A percentile compares a stretch with the other conserved stretches of the same genome.
Conservation (phyloP, 1,139 yeast genomes). For the Lodderomyces beijingensis region DNA sequence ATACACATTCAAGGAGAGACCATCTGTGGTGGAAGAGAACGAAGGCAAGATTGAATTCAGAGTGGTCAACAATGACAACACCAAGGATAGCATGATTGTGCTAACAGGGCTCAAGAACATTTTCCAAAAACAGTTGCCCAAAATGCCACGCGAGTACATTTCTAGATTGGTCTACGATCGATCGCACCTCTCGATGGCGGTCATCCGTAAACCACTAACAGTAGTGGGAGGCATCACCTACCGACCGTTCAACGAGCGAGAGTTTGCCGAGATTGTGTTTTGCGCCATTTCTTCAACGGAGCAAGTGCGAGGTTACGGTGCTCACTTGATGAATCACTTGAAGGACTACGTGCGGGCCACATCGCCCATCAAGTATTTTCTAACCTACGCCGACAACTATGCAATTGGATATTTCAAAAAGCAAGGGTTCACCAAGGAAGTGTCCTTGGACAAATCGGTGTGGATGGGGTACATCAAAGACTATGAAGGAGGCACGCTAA, state of each 20-base stretch:
- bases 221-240: slow-evolving; percentile 98
- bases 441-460: slow-evolving; percentile 72
- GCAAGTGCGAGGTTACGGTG: slow-evolving; percentile 98
- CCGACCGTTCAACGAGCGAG: slow-evolving; percentile 84
- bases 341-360: slow-evolving; percentile 93
- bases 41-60: slow-evolving; percentile 91
- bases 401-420: slow-evolving; percentile 98
- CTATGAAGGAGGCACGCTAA: slow-evolving; percentile 96
- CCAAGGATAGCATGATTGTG: slow-evolving; percentile 82
- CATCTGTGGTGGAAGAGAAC: slow-evolving; percentile 88
- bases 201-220: slow-evolving; percentile 84
- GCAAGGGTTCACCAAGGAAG: slow-evolving; percentile 96
- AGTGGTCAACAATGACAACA: slow-evolving; percentile 92
- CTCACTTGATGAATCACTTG: slow-evolving; percentile 95
- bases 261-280: slow-evolving; percentile 96
- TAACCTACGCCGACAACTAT: slow-evolving; percentile 96
- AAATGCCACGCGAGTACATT: slow-evolving; percentile 97
- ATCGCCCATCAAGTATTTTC: slow-evolving; percentile 77
- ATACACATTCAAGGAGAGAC: slow-evolving; percentile 84
- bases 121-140: slow-evolving; percentile 94
- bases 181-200: slow-evolving; percentile 93
- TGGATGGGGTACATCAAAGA: slow-evolving; percentile 99
- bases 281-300: slow-evolving; percentile 97
- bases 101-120: slow-evolving; percentile 92
- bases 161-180: slow-evolving; percentile 92